Conservation (phyloP, 192 early-diverging fungal species). For the Backusella mclennaniae region DNA sequence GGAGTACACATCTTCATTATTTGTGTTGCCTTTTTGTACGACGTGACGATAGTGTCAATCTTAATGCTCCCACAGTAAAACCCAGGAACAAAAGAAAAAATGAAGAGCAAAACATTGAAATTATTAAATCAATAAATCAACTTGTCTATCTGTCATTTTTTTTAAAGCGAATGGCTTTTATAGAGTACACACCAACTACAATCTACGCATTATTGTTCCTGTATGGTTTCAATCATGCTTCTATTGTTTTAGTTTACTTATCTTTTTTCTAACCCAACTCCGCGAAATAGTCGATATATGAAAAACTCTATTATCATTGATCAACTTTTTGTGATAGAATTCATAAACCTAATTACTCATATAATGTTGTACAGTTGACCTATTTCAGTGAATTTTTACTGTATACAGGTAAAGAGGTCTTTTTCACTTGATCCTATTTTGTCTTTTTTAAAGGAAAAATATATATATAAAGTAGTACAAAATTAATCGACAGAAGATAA, state of each 20-base stretch:
- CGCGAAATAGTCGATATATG: neutral
- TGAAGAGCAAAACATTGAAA: too few species aligned
- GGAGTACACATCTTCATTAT: neutral
- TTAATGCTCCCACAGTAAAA: neutral
- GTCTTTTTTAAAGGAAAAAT: neutral
- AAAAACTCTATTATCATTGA: neutral
- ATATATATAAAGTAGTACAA: neutral
- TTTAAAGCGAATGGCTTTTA: too few species aligned
- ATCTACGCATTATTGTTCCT: neutral
- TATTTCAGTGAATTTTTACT: neutral
- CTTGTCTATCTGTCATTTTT: too few species aligned
- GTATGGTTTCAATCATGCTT: neutral
- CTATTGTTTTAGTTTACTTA: neutral
- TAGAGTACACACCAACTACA: too few species aligned
- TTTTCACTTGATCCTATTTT: constrained; percentile 11
- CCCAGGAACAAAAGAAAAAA: neutral
- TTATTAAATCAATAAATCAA: too few species aligned
- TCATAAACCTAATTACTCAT: neutral
- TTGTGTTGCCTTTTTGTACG: neutral
- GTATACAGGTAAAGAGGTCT: neutral
- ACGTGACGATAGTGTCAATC: neutral
- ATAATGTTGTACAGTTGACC: neutral
- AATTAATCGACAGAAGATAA: neutral
- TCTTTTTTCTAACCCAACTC: neutral
- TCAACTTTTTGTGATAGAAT: neutral